Evolutionary conservation across 2,329 filamentous ascomycete species (phyloP).

Genomic region (Fusarium sp.): DNA sequence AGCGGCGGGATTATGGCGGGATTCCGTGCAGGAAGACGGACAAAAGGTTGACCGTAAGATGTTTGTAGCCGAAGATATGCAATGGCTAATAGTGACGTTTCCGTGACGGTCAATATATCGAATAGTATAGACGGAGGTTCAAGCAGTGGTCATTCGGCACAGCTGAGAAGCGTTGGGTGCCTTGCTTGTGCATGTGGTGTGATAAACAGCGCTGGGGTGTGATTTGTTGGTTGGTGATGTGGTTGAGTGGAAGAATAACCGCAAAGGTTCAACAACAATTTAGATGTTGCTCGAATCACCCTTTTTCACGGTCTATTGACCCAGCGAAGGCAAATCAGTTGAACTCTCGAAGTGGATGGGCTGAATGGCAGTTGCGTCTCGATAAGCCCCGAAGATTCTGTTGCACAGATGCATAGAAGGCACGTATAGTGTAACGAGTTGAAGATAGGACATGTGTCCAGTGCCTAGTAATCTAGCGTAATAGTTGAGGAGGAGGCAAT

Average conservation of each 20-base stretch:
- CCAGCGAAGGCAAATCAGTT: constrained; percentile 4
- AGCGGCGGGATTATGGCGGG: not conserved
- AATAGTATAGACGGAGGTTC: not conserved
- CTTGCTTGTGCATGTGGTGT: constrained; percentile 5
- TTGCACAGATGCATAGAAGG: not conserved
- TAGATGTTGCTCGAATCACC: constrained; percentile 11
- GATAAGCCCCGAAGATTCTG: constrained; percentile 12
- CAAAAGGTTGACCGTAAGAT: constrained; percentile 3
- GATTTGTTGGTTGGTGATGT: constrained; percentile 13
- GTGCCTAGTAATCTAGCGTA: not conserved
- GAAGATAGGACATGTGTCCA: constrained; percentile 3
- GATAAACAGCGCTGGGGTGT: constrained; percentile 12
- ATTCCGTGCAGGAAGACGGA: constrained; percentile 1
- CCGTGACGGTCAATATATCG: constrained; percentile 8
- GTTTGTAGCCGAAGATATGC: not conserved
- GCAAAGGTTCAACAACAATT: constrained; percentile 19
- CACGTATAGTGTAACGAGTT: constrained; percentile 3
- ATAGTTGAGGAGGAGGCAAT: constrained; percentile 2
- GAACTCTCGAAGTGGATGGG: not conserved
- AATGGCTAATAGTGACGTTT: constrained; percentile 1
- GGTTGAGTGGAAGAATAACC: constrained; percentile 14
- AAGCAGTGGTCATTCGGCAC: not conserved
- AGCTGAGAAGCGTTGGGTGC: constrained; percentile 6
- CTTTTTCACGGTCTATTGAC: constrained; percentile 13
- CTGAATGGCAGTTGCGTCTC: constrained; percentile 4